A percentile compares a stretch with the other conserved stretches of the same genome.
phyloP scores from a whole-genome alignment of 257 asterid genomes.

The Vinca minor region DNA sequence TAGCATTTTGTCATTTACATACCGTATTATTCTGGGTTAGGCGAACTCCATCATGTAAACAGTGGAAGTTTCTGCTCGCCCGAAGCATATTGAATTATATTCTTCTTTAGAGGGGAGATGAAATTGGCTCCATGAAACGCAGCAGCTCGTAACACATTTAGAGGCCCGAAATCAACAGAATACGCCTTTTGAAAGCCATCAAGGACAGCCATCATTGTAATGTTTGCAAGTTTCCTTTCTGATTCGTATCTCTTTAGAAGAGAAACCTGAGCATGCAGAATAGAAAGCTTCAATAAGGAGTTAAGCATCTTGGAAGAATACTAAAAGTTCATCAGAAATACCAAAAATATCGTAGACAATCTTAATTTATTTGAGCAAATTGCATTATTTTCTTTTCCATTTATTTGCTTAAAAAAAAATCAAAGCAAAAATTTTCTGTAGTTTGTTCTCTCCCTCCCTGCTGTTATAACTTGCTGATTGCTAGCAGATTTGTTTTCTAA shows the following conservation, averaged over 20 bases:
- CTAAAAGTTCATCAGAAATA: background rate
- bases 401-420: background rate
- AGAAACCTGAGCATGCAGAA: conserved; percentile 35
- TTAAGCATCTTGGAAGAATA: background rate
- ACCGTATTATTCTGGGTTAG: background rate
- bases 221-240: conserved; percentile 75
- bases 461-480: background rate
- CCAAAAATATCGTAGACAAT: background rate
- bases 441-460: background rate
- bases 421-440: background rate
- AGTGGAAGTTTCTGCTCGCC: conserved; percentile 66
- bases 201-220: conserved; percentile 71
- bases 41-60: conserved; percentile 34
- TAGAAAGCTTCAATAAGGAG: background rate
- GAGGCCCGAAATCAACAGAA: conserved; percentile 74
- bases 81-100: conserved; percentile 73
- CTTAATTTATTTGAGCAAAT: background rate
- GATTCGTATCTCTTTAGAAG: conserved; percentile 70
- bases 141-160: conserved; percentile 68
- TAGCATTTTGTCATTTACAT: background rate
- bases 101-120: conserved; percentile 67
- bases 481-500: background rate
- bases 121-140: conserved; percentile 80
- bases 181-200: conserved; percentile 96
- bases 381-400: background rate